Evolutionary conservation across 176 grass and related monocot genomes (phyloP).

Genomic region (Dactylis glomerata): DNA sequence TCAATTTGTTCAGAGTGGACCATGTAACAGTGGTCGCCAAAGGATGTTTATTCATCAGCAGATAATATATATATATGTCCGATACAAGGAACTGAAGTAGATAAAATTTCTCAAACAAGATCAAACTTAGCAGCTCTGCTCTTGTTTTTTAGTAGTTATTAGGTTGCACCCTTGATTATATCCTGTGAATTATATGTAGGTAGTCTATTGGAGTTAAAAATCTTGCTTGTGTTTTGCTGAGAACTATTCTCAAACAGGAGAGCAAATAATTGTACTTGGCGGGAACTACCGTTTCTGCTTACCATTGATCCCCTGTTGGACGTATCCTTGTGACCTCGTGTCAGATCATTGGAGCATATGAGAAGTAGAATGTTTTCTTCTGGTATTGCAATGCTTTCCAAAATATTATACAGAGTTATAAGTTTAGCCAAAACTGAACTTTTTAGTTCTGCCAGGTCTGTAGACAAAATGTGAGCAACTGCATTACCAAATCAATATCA

Average conservation of each 20-base stretch:
- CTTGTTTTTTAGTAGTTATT: slow-evolving; percentile 19
- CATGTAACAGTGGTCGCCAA: slow-evolving; percentile 29
- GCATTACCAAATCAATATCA: too few species aligned
- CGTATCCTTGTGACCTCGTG: background rate
- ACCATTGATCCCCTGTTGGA: too few species aligned
- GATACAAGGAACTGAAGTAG: slow-evolving; percentile 29
- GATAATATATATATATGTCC: slow-evolving; percentile 22
- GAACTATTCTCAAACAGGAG: background rate
- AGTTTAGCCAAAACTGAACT: too few species aligned
- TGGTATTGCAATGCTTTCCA: too few species aligned
- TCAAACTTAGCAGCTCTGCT: slow-evolving; percentile 23
- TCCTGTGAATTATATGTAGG: slow-evolving; percentile 32
- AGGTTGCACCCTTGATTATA: background rate
- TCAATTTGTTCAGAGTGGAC: slow-evolving; percentile 31
- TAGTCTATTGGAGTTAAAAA: background rate
- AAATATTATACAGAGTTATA: too few species aligned
- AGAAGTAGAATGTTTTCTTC: background rate
- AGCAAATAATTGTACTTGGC: background rate
- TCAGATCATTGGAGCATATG: background rate
- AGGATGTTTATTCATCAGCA: slow-evolving; percentile 21
- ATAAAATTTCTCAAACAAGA: slow-evolving; percentile 16
- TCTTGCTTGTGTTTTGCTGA: background rate
- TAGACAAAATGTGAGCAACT: too few species aligned
- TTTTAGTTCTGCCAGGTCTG: too few species aligned
- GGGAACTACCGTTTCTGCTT: background rate